phyloP scores from a whole-genome alignment of 1,139 yeast species.

The Tardiomyces blankii region DNA sequence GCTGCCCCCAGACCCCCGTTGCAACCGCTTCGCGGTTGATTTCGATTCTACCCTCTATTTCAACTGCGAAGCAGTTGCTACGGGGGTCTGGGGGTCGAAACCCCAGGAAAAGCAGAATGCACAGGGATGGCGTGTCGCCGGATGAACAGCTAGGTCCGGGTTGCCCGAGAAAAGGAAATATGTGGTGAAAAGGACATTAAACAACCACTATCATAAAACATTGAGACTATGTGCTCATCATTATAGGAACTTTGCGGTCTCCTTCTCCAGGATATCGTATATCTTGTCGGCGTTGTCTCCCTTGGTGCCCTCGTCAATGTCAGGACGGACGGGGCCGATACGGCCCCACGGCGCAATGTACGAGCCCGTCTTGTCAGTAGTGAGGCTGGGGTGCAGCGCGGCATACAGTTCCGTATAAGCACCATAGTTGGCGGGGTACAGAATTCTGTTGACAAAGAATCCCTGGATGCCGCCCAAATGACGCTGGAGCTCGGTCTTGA shows the following conservation, averaged over 20 bases:
- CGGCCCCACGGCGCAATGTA: constrained; percentile 30
- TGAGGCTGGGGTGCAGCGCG: constrained; percentile 32
- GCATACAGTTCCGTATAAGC: constrained; percentile 35
- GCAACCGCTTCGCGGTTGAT: too few relatives aligned
- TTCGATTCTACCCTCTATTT: too few relatives aligned
- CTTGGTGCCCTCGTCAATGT: constrained; percentile 20
- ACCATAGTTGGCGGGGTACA: constrained; percentile 28
- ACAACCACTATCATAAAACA: too few relatives aligned
- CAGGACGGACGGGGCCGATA: constrained; percentile 20
- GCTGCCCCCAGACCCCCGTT: too few relatives aligned
- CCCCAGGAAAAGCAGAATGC: too few relatives aligned
- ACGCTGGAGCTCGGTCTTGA: constrained; percentile 34
- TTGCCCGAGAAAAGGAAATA: too few relatives aligned
- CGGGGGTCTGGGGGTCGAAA: too few relatives aligned
- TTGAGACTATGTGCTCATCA: too few relatives aligned
- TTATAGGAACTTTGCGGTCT: constrained; percentile 4
- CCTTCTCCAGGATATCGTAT: constrained; percentile 22
- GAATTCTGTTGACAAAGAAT: constrained; percentile 4
- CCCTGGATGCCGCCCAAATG: constrained; percentile 7
- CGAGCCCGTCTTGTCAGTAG: constrained; percentile 17
- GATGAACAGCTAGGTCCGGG: too few relatives aligned
- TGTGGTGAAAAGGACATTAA: too few relatives aligned
- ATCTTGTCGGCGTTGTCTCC: constrained; percentile 23
- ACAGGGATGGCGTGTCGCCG: too few relatives aligned
- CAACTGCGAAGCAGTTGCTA: too few relatives aligned